Base-by-base conservation (phyloP, 2,329 filamentous ascomycete genomes). In the Mycosphaerella arachidis region DNA sequence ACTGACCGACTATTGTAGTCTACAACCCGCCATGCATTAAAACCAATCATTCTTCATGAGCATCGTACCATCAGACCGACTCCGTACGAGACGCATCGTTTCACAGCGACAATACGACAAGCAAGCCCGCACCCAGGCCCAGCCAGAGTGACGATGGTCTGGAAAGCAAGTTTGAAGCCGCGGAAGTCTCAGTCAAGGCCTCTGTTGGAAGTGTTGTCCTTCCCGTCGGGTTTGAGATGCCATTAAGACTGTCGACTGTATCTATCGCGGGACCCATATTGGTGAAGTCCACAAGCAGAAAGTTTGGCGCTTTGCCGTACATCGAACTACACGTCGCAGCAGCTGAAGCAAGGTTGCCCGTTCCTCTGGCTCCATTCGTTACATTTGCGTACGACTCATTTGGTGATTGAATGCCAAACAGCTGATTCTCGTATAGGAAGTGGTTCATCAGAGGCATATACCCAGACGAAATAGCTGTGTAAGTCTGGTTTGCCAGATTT, bases 371-470 rank as follows among this genome's bases (percentile, higher is more conserved):
- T 7, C 77, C 75, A 58, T 81, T 81, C 0, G 79, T 81, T 20
- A 63, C 72, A 3, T 58, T 61, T 12, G 77, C 76, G 13, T 66
- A 70, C 4, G 68, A 62, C 16, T 76, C 71, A 56, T 79, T 76
- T 6, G 79, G 79, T n/a, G 79, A 66, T 37, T 74, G 65, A 13
- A 78, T 69, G 12, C 63, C 66, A 6, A 77, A 77, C 0, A 76
- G 57, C 31, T 79, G 64, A 53, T 78, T 72, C 9, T 74, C 64
- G 61, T 80, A 76, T 2, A 81, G 68, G 63, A 79, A 80, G 65
- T 81, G 79, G 59, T 81, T 81, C 60, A 81, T 73, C 37, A 81
- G 72, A 57, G 77, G 77, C 77, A 81, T 79, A 29, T 66, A 66
- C 16, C 63, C 63, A 30, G 40, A 43, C 20, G 55, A 57, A 12